These are phyloP conservation scores for Candida easanensis DNA, from an alignment of 805 yeast species.

Conservation along the genomic window DNA sequence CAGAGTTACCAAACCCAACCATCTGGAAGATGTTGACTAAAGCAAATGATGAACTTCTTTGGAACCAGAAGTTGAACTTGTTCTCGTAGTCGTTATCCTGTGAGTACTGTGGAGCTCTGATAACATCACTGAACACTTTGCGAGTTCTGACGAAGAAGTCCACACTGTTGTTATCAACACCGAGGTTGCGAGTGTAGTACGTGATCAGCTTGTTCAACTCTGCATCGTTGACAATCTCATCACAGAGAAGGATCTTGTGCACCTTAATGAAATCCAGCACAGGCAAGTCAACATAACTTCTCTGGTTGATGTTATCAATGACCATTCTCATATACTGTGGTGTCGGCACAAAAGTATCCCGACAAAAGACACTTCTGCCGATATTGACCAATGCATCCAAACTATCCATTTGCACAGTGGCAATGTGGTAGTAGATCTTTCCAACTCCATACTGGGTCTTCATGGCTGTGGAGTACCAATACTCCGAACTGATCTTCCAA, in stretches of 20 bases:
- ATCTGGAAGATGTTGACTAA: constrained; percentile 71
- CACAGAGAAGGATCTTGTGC: constrained; percentile 24
- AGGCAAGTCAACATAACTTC: constrained; percentile 40
- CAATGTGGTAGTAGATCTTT: constrained; percentile 81
- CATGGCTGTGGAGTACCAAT: constrained; percentile 78
- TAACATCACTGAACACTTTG: constrained; percentile 13
- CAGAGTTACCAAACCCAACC: constrained; percentile 74
- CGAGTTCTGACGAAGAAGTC: constrained; percentile 45
- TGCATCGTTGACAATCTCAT: constrained; percentile 22
- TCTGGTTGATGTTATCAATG: constrained; percentile 69
- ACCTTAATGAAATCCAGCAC: constrained; percentile 29
- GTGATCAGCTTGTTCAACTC: constrained; percentile 60
- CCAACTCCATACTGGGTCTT: constrained; percentile 79
- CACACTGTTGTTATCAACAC: constrained; percentile 59
- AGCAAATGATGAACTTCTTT: constrained; percentile 74
- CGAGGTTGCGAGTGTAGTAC: constrained; percentile 63
- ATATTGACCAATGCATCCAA: constrained; percentile 76
- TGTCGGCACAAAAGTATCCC: constrained; percentile 83
- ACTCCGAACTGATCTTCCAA: constrained; percentile 81
- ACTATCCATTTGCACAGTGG: constrained; percentile 72
- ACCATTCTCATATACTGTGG: constrained; percentile 74
- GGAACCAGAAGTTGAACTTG: constrained; percentile 64
- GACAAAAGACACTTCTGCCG: constrained; percentile 75
- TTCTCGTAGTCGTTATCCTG: constrained; percentile 27
- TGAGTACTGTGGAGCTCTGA: constrained; percentile 15